Percentiles rank a stretch among this genome's conserved stretches.
Conservation (phyloP, 768 basidiomycete species). For the Boletus speciosus region DNA sequence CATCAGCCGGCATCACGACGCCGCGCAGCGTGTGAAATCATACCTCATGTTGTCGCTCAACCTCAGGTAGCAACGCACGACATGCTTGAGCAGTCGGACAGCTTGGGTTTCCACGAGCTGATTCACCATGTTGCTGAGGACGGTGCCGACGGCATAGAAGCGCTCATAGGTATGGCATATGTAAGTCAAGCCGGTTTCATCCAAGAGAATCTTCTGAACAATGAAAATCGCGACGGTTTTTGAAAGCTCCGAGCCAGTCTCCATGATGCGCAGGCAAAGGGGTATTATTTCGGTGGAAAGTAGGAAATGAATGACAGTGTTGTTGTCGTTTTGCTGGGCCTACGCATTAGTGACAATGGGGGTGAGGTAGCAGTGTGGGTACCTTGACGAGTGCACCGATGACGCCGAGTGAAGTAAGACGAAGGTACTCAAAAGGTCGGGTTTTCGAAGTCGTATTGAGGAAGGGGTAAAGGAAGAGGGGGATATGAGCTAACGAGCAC, state of each 20-base stretch:
- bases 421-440: constrained; percentile 97
- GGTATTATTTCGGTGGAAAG: constrained; percentile 99
- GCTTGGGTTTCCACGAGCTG: constrained; percentile 98
- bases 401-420: constrained; percentile 98
- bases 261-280: constrained; percentile 98
- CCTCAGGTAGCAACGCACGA: constrained; percentile 94
- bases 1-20: constrained; percentile 8
- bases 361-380: constrained; percentile 15
- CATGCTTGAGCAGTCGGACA: constrained; percentile 93
- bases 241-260: constrained; percentile 96
- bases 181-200: constrained; percentile 96
- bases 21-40: constrained; percentile 25
- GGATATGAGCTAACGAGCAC: constrained; percentile 81
- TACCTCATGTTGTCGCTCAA: constrained; percentile 94
- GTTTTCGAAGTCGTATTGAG: constrained; percentile 99
- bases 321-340: constrained; percentile 95
- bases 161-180: constrained; percentile 99
- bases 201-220: constrained; percentile 95
- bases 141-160: constrained; percentile 98
- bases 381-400: constrained; percentile 99
- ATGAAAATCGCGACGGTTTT: constrained; percentile 99
- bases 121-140: constrained; percentile 97
- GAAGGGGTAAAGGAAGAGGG: constrained; percentile 93
- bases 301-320: constrained; percentile 97
- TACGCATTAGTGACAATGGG: constrained; percentile 10